These are phyloP conservation scores for Candida saitoana DNA, from an alignment of 805 yeast species.

Conservation along the genomic window DNA sequence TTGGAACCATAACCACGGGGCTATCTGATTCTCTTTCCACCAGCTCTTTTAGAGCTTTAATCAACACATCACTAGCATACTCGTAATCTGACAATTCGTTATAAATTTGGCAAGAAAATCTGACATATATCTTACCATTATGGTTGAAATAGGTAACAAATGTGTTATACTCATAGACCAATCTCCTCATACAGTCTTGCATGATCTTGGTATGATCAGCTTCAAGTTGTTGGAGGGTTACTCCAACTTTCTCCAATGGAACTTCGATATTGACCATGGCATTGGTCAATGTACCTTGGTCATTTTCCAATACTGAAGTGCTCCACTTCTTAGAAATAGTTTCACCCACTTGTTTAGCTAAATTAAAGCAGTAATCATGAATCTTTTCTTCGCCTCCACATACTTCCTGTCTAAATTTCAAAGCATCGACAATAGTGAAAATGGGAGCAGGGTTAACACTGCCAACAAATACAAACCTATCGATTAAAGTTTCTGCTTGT, in stretches of 20 bases:
- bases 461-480: constrained; percentile 50
- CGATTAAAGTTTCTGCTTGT: constrained; percentile 27
- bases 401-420: constrained; percentile 46
- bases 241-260: constrained; percentile 20
- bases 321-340: constrained; percentile 37
- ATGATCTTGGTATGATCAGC: constrained; percentile 6
- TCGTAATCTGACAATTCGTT: constrained; percentile 53
- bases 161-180: constrained; percentile 32
- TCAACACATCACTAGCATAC: constrained; percentile 40
- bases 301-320: constrained; percentile 31
- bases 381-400: constrained; percentile 63
- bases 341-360: constrained; percentile 44
- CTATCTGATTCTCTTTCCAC: not conserved
- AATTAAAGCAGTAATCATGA: constrained; percentile 39
- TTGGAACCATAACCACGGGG: constrained; percentile 2
- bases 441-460: constrained; percentile 45
- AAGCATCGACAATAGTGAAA: constrained; percentile 43
- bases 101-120: constrained; percentile 61
- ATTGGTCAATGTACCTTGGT: constrained; percentile 16
- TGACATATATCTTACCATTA: constrained; percentile 22
- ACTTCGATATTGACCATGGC: constrained; percentile 45
- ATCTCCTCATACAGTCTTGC: constrained; percentile 4
- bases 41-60: constrained; percentile 15
- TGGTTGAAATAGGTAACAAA: constrained; percentile 42
- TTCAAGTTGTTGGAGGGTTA: constrained; percentile 10